A percentile compares a stretch with the other conserved stretches of the same genome.
Conservation (phyloP, 2,329 filamentous ascomycete species). For the Rutstroemia sp. region DNA sequence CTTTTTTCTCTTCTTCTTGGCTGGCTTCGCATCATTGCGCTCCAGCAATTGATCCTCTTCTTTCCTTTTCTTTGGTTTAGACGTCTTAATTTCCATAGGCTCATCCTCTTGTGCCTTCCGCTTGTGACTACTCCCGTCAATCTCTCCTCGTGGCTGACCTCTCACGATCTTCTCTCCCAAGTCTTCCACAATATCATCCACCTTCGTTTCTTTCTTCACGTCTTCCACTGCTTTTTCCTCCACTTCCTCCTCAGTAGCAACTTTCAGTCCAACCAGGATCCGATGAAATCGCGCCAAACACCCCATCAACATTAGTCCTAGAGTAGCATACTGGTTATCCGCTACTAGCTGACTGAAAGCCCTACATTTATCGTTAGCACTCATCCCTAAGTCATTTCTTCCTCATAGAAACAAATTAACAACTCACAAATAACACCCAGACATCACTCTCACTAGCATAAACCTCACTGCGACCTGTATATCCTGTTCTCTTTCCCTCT, state of each 20-base stretch:
- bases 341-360: slow-evolving; percentile 63
- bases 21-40: slow-evolving; percentile 16
- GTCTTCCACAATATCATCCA: slow-evolving; percentile 12
- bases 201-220: not conserved
- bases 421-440: slow-evolving; percentile 39
- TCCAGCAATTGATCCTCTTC: slow-evolving; percentile 4
- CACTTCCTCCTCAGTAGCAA: slow-evolving; percentile 11
- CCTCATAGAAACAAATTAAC: slow-evolving; percentile 28
- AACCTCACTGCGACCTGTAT: slow-evolving; percentile 30
- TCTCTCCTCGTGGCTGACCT: slow-evolving; percentile 8
- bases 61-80: slow-evolving; percentile 22
- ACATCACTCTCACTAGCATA: slow-evolving; percentile 34
- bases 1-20: slow-evolving; percentile 52
- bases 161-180: slow-evolving; percentile 30
- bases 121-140: slow-evolving; percentile 3
- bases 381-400: not conserved
- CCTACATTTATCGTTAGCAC: slow-evolving; percentile 30
- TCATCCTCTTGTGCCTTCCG: not conserved
- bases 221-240: not conserved
- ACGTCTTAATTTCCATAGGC: slow-evolving; percentile 6
- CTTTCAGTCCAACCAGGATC: slow-evolving; percentile 32
- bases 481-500: slow-evolving; percentile 23
- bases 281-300: slow-evolving; percentile 51
- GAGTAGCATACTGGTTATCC: slow-evolving; percentile 63
- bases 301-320: slow-evolving; percentile 63